Base-by-base conservation (phyloP, 2,329 filamentous ascomycete genomes). In the Aspergillus sp. region DNA sequence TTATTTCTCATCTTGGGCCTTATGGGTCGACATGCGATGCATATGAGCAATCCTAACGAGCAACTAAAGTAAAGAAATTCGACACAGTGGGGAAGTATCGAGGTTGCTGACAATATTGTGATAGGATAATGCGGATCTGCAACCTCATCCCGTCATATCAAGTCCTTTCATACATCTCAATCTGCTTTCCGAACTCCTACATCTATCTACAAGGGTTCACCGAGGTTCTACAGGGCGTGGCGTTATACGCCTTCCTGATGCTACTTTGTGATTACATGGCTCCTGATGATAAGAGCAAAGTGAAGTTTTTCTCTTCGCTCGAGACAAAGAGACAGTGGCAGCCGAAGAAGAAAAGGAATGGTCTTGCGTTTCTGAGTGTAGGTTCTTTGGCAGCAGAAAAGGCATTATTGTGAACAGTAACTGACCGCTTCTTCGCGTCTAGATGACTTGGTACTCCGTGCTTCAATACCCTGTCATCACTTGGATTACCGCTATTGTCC, bases 231-330 rank as follows among this genome's bases (percentile, higher is more conserved):
- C 75, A 82, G 67, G 68, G 73, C 4, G 66, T 79, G 27, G 77
- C 78, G 8, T 66, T 83, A 1, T 74, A 72, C n/a, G 71, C 72
- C 10, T 82, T 82, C 64, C 80, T 80, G 62, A 70, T 82, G 8
- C 72, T 82, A 27, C 69, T 81, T 41, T 79, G 76, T 64, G 77
- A 78, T 48, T 80, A 75, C 52, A 66, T 82, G 4, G 75, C 69
- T 7, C 74, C 77, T 2, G 72, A 74, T 49, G 65, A 73, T 15
- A 19, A 15, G n/a, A 47, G 47, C 2, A 11, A 30, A 10, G 17
- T 51, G 13, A 19, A 27, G 15, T 47, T 60, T 8, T 30, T 60
- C 17, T 48, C 53, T 2, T 10, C 53, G 1, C 42, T 36, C 5
- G 32, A 36, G 32, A 36, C 32, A 0, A 36, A 36, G 2, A 13